A percentile compares a stretch with the other conserved stretches of the same genome.
phyloP scores from a whole-genome alignment of 2,329 filamentous ascomycete genomes.

The Dothideomycetes sp. region DNA sequence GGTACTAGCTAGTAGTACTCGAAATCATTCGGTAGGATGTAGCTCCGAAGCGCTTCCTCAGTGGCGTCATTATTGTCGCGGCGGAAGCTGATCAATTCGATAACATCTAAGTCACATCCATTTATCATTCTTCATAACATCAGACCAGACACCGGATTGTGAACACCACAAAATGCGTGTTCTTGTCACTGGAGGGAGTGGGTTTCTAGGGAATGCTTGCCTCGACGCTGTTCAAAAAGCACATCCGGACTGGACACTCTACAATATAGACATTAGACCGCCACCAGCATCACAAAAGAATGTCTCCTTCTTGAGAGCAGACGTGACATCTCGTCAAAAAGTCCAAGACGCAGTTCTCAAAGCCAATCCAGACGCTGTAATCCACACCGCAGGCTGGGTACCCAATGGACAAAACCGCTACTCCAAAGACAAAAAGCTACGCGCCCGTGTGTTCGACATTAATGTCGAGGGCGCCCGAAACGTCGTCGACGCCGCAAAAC shows the following conservation, averaged over 20 bases:
- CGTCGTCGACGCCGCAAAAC: constrained; percentile 60
- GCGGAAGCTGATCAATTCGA: no score
- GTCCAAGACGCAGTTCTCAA: constrained; percentile 42
- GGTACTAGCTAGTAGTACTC: no score
- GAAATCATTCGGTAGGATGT: neutral
- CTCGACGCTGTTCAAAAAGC: constrained; percentile 26
- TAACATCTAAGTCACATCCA: no score
- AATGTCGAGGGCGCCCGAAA: constrained; percentile 80
- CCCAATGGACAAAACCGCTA: constrained; percentile 29
- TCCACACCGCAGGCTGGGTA: constrained; percentile 65
- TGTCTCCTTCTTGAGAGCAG: constrained; percentile 25
- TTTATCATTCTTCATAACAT: no score
- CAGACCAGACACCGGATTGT: no score
- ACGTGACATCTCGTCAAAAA: constrained; percentile 26
- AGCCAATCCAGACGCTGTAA: constrained; percentile 67
- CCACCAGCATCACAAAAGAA: constrained; percentile 14
- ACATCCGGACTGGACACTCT: constrained; percentile 27
- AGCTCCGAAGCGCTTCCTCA: neutral
- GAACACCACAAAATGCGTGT: constrained; percentile 22
- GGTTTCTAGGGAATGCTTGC: constrained; percentile 34
- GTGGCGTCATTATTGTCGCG: neutral
- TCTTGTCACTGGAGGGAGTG: constrained; percentile 36
- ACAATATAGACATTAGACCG: constrained; percentile 28
- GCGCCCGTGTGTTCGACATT: constrained; percentile 61
- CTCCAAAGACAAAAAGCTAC: constrained; percentile 24